phyloP scores from a whole-genome alignment of 2,329 filamentous ascomycete genomes.

The Pseudocercospora ulei region DNA sequence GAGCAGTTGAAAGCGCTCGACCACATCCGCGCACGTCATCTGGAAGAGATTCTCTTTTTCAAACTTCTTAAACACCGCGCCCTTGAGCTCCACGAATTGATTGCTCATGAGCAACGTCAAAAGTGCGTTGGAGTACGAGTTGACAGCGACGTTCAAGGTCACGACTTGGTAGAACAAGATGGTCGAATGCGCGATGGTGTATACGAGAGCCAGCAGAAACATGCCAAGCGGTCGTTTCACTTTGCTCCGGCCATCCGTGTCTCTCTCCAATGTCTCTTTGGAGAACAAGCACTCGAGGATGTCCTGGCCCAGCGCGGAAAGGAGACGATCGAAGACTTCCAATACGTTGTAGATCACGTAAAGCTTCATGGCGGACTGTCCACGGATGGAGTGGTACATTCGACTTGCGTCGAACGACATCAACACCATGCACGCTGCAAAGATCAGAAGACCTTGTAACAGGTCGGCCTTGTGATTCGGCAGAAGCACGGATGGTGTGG shows the following conservation, averaged over 20 bases:
- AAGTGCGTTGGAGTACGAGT: conserved; percentile 93
- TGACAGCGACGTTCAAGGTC: conserved; percentile 93
- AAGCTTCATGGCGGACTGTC: conserved; percentile 91
- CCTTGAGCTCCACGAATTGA: conserved; percentile 98
- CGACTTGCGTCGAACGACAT: conserved; percentile 90
- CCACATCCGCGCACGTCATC: conserved; percentile 88
- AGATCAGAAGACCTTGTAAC: conserved; percentile 77
- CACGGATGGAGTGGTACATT: conserved; percentile 96
- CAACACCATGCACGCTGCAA: conserved; percentile 72
- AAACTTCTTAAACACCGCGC: conserved; percentile 95
- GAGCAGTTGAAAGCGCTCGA: conserved; percentile 95
- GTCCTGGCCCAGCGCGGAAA: conserved; percentile 88
- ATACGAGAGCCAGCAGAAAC: conserved; percentile 74
- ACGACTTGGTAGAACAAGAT: conserved; percentile 96
- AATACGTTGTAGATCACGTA: conserved; percentile 99
- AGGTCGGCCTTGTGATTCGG: conserved; percentile 92
- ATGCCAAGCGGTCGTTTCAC: conserved; percentile 80
- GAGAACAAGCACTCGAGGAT: conserved; percentile 94
- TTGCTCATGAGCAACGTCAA: conserved; percentile 89
- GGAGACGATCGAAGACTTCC: conserved; percentile 79
- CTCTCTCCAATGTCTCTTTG: conserved; percentile 78
- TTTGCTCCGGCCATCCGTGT: conserved; percentile 81
- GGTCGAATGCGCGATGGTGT: conserved; percentile 79
- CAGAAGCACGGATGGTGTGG: conserved; percentile 71
- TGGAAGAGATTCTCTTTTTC: conserved; percentile 98